Base-by-base conservation (phyloP, 2,329 filamentous ascomycete genomes). In the Calonectria pseudoturangicola region DNA sequence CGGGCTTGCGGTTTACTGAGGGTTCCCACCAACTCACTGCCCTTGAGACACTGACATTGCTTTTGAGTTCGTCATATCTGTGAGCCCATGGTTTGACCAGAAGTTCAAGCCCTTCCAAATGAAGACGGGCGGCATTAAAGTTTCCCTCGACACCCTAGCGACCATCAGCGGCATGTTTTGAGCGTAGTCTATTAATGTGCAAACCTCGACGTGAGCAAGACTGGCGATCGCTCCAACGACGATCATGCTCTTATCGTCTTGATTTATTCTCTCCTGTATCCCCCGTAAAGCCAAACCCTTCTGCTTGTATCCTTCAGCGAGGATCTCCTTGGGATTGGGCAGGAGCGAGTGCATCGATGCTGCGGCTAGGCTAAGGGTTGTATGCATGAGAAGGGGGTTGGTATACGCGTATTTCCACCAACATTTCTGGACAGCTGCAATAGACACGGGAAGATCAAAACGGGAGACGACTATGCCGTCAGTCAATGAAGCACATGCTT, bases 401-500 rank as follows among this genome's bases (percentile, higher is more conserved):
- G 65, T 73, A 15, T 74, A 56, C 1, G 74, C 65, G 25, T 67
- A 75, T n/a, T 69, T 67, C 74, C 75, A 76, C 72, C 75, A 76
- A 5, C 71, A 68, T 15, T 71, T 76, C 21, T 73, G 70, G 27
- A 75, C 66, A 39, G 72, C 43, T 7, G 74, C 66, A 33, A 74
- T 71, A 30, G 68, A 62, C 4, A 73, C 54, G 10, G 68, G 64
- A 21, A 74, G 72, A 12, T 74, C 56, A 28, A 76, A 76, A 13
- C 65, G 70, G 51, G 74, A 73, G 16, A 76, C 39, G 27, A 69
- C 75, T 74, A 54, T 2, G 60, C 30, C 27, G 45, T 69, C 18
- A 64, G 58, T 54, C 10, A 30, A 15, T 30, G 36, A 9, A 36
- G 41, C 13, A 9, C 2, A 39, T 58, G 30, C 3, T 9, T 21